Percentiles rank a stretch among this genome's conserved stretches.
Evolutionary conservation across 1,284 basidiomycete genomes (phyloP).

Genomic region (Hymenochaete sp.): DNA sequence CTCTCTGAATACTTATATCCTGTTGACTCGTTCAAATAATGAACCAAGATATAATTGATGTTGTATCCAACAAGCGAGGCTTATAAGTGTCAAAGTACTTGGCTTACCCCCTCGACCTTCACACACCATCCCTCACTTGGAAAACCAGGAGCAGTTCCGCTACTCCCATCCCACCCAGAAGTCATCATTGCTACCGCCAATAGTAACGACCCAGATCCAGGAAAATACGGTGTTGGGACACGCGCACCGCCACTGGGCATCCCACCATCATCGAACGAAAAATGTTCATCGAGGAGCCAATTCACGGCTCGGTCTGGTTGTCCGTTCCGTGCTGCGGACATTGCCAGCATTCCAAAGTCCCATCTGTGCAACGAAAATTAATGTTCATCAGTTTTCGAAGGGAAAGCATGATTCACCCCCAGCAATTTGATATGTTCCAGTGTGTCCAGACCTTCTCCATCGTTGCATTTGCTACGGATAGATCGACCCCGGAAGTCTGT

Average conservation of each 20-base stretch:
- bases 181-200: constrained; percentile 51
- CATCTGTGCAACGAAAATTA: constrained; percentile 30
- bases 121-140: constrained; percentile 40
- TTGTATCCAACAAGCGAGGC: too few species aligned
- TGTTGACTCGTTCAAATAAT: too few species aligned
- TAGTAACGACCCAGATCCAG: constrained; percentile 44
- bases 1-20: too few species aligned
- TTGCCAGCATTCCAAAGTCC: constrained; percentile 57
- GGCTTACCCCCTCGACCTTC: constrained; percentile 29
- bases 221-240: constrained; percentile 55
- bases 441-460: constrained; percentile 44
- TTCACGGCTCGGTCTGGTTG: constrained; percentile 42
- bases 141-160: constrained; percentile 37
- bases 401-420: constrained; percentile 35
- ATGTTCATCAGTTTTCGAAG: background rate
- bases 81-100: constrained; percentile 14
- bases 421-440: constrained; percentile 50
- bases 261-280: constrained; percentile 50
- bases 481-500: constrained; percentile 37
- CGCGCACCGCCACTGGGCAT: constrained; percentile 52
- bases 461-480: constrained; percentile 38
- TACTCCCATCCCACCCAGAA: constrained; percentile 44
- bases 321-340: constrained; percentile 49
- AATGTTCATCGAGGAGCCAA: constrained; percentile 46
- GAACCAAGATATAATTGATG: too few species aligned